Base-by-base conservation (phyloP, 176 grass and related monocot genomes). In the Oryza glumipatula region DNA sequence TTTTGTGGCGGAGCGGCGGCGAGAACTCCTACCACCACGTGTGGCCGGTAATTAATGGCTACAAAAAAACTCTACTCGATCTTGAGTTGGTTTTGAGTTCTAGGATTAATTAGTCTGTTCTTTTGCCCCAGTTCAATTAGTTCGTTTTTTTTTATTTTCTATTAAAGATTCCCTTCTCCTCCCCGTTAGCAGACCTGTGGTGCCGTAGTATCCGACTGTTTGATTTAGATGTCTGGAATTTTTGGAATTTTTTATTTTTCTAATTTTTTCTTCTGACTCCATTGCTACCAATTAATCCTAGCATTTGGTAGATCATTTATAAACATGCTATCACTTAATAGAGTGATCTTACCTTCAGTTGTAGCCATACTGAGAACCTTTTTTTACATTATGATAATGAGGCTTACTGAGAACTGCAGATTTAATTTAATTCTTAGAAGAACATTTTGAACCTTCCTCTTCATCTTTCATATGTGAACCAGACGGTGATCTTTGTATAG, bases 11-110 rank as follows among this genome's bases (percentile, higher is more conserved):
- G 13, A 39, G 7, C 32, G 77, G 7, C 32, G 77, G 28, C 9
- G 74, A 22, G 1, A 41, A 11, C 23, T n/a, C 47, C 13, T 58
- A 76, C 65, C 85, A 76, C 23, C 78, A 81, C 12, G 74, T 83
- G 9, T 88, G 86, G 86, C 80, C 86, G 86, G 86, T 87, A 87
- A 64, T 6, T 38, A 38, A 6, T 13, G 11, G 7, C 44, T 45
- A 45, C 44, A 45, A 71, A 36, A 45, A 71, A 36, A 54, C 3
- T 35, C 41, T 35, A 11, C 38, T 41, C 39, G 39, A 41, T 41
- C 38, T 39, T 39, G 28, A 30, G 28, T 7, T 15, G 0, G 23
- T 48, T 73, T 45, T 11, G 21, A 19, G 4, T 1, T 60, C 38
- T 39, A 39, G 48, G 71, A 16, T 15, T 14, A 51, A 51, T 15